These are phyloP conservation scores for Escovopsis sp. DNA, from an alignment of 2,329 filamentous ascomycete species.

Conservation along the genomic window DNA sequence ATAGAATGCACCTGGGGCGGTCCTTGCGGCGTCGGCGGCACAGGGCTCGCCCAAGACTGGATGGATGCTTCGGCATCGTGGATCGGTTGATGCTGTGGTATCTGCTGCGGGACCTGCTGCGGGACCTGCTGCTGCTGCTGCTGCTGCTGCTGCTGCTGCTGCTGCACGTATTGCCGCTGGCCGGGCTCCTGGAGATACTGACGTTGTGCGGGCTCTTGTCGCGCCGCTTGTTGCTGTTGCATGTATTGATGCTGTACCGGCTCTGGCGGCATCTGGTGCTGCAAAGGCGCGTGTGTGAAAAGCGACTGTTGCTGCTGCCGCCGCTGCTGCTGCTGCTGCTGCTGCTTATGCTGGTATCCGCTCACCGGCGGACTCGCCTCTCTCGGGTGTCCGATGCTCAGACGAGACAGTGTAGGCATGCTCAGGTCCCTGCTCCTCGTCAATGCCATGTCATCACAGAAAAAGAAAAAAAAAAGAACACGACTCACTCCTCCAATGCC, in stretches of 20 bases:
- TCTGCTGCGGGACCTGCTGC: too few relatives aligned
- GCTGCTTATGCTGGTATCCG: too few relatives aligned
- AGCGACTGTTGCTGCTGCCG: too few relatives aligned
- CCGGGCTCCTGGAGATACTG: not conserved
- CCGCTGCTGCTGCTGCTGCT: too few relatives aligned
- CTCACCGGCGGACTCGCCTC: conserved; percentile 11
- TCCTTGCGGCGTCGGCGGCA: not conserved
- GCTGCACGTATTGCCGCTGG: not conserved
- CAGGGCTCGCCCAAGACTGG: too few relatives aligned
- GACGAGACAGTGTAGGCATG: conserved; percentile 35
- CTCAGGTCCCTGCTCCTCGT: conserved; percentile 28
- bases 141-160: not conserved
- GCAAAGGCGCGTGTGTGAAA: conserved; percentile 14
- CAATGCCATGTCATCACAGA: conserved; percentile 3
- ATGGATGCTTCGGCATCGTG: too few relatives aligned
- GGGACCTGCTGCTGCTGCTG: too few relatives aligned
- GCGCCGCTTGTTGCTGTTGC: conserved; percentile 21
- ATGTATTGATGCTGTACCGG: conserved; percentile 22
- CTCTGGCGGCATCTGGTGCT: conserved; percentile 17
- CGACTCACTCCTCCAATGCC: conserved; percentile 55
- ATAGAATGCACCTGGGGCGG: not conserved
- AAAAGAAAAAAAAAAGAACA: not conserved
- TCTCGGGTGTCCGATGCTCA: conserved; percentile 22
- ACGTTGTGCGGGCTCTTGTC: too few relatives aligned
- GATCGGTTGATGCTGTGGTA: too few relatives aligned